phyloP scores from a whole-genome alignment of 108 stramenopile genomes.

The Epithemia pelagica region DNA sequence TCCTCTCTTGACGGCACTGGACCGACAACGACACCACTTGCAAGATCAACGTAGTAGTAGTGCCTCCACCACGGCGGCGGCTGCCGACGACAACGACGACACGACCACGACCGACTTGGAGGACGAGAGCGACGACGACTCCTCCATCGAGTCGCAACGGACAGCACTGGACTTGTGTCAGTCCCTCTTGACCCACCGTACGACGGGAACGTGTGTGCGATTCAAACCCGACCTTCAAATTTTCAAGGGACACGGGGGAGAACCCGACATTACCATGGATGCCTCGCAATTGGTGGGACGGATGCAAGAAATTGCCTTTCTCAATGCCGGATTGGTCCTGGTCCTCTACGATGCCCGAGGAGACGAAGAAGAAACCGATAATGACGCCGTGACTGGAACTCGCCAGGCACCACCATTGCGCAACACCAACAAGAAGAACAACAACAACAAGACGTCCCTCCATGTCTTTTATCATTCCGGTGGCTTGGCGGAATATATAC shows the following conservation, averaged over 20 bases:
- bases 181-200: conserved; percentile 33
- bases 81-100: conserved; percentile 19
- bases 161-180: conserved; percentile 30
- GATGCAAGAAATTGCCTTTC: conserved; percentile 83
- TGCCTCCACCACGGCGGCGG: conserved; percentile 7
- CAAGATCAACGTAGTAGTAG: too few species aligned
- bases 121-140: conserved; percentile 25
- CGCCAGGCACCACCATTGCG: too few species aligned
- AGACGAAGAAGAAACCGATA: too few species aligned
- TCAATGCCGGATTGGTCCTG: conserved; percentile 87
- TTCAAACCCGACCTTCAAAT: conserved; percentile 85
- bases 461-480: conserved; percentile 81
- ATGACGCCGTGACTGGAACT: too few species aligned
- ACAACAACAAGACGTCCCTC: conserved; percentile 2
- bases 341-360: conserved; percentile 75
- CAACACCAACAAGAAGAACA: too few species aligned
- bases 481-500: conserved; percentile 80
- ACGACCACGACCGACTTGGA: conserved; percentile 25
- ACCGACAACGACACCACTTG: too few species aligned
- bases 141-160: conserved; percentile 11
- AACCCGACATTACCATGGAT: conserved; percentile 72
- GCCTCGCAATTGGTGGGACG: conserved; percentile 58
- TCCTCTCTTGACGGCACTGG: conserved; percentile 11
- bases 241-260: conserved; percentile 85
- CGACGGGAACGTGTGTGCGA: conserved; percentile 67